Percentiles rank a stretch among this genome's conserved stretches.
Evolutionary conservation across 2,329 filamentous ascomycete genomes (phyloP).

Genomic region (Fusarium floridanum): DNA sequence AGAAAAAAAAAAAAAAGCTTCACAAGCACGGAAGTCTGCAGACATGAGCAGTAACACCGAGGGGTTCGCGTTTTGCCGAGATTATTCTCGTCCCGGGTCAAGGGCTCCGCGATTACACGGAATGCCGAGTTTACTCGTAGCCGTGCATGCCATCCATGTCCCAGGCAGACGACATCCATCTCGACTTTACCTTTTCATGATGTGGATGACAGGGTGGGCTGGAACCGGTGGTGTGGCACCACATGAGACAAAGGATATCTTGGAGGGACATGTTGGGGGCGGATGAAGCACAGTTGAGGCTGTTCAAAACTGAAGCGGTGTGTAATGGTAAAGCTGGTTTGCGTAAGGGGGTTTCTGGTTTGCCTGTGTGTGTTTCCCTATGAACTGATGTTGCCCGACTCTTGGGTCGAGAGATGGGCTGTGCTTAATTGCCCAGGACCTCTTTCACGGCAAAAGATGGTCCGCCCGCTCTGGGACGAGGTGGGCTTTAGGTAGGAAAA

Average conservation of each 20-base stretch:
- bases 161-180: neutral
- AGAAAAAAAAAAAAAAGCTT: neutral
- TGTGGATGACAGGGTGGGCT: slow-evolving; percentile 1
- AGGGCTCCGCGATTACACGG: slow-evolving; percentile 2
- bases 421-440: slow-evolving; percentile 33
- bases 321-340: slow-evolving; percentile 10
- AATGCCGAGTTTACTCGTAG: neutral
- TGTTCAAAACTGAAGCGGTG: slow-evolving; percentile 25
- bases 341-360: neutral
- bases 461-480: neutral
- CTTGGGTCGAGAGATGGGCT: slow-evolving; percentile 31
- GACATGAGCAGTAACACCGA: neutral
- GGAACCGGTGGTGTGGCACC: slow-evolving; percentile 31
- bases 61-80: neutral
- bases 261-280: slow-evolving; percentile 4
- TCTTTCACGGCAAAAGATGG: slow-evolving; percentile 2
- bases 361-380: slow-evolving; percentile 6
- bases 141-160: neutral
- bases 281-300: neutral
- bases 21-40: neutral
- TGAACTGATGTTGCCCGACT: slow-evolving; percentile 32
- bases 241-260: slow-evolving; percentile 28
- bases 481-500: neutral
- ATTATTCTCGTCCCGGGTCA: slow-evolving; percentile 11
- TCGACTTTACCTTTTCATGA: neutral